Conservation (phyloP, 177 flowering plant species). For the Vitis hybrid region DNA sequence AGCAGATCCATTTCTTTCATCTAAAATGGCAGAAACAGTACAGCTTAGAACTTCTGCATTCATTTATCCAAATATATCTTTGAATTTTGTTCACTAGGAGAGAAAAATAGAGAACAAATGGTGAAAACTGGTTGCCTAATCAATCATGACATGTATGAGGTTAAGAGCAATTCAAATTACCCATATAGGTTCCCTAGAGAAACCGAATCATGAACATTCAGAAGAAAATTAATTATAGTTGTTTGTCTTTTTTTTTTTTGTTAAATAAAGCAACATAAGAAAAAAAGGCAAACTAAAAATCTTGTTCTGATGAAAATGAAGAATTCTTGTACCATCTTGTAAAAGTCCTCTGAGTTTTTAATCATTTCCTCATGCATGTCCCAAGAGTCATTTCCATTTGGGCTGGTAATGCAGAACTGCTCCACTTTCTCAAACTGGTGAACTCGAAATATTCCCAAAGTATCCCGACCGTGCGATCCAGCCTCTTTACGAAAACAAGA, state of each 20-base stretch:
- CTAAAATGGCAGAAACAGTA: neutral
- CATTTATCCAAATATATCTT: neutral
- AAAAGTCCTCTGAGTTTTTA: conserved; percentile 86
- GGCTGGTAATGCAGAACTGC: conserved; percentile 88
- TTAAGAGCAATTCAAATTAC: neutral
- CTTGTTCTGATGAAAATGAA: neutral
- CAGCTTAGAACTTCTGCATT: neutral
- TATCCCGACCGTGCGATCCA: conserved; percentile 96
- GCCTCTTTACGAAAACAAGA: conserved; percentile 99
- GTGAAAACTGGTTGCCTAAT: too few species aligned
- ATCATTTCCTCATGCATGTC: conserved; percentile 96
- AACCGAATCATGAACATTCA: neutral
- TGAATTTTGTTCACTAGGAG: neutral
- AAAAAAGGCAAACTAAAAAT: neutral
- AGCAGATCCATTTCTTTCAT: neutral
- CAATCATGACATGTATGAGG: too few species aligned
- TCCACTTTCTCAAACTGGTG: conserved; percentile 98
- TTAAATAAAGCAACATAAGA: neutral
- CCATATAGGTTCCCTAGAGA: neutral
- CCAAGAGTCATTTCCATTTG: conserved; percentile 89
- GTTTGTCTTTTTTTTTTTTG: too few species aligned
- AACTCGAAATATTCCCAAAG: conserved; percentile 90
- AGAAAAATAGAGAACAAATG: neutral
- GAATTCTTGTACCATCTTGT: conserved; percentile 50
- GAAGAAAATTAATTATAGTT: neutral